Conservation (phyloP, 192 early-diverging fungal species). For the Entomortierella beljakovae region DNA sequence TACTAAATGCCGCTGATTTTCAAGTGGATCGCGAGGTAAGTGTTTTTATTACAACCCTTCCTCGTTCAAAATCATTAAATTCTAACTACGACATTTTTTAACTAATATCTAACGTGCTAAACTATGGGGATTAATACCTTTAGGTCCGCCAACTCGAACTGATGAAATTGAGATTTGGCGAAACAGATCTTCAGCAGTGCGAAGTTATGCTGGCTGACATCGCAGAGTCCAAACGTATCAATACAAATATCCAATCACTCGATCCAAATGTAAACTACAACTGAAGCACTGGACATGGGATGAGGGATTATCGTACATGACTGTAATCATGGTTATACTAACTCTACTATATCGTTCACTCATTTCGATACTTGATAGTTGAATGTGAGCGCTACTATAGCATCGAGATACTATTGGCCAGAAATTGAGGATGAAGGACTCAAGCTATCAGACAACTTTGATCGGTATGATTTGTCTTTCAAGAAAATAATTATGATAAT, state of each 20-base stretch:
- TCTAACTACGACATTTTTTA: no score
- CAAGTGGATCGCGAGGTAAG: constrained; percentile 67
- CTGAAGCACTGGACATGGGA: no score
- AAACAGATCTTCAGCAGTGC: constrained; percentile 67
- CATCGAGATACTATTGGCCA: constrained; percentile 79
- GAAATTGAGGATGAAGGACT: constrained; percentile 47
- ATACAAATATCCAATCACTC: constrained; percentile 60
- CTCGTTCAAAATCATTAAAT: no score
- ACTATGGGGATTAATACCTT: not conserved
- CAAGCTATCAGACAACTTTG: constrained; percentile 55
- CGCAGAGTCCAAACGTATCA: constrained; percentile 76
- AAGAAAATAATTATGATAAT: not conserved
- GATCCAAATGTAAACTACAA: constrained; percentile 39
- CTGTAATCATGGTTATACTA: no score
- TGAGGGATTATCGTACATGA: no score
- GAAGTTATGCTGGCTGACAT: constrained; percentile 89
- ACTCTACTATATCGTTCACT: not conserved
- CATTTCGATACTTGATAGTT: constrained; percentile 18
- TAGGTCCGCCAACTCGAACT: constrained; percentile 75
- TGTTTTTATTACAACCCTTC: no score
- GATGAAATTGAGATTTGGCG: constrained; percentile 80
- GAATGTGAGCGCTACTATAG: constrained; percentile 55
- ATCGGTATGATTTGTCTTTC: constrained; percentile 15
- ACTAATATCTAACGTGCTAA: not conserved
- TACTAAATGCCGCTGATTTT: constrained; percentile 64